These are phyloP conservation scores for Chrysoporthe puriensis DNA, from an alignment of 2,329 filamentous ascomycete genomes.

Conservation along the genomic window DNA sequence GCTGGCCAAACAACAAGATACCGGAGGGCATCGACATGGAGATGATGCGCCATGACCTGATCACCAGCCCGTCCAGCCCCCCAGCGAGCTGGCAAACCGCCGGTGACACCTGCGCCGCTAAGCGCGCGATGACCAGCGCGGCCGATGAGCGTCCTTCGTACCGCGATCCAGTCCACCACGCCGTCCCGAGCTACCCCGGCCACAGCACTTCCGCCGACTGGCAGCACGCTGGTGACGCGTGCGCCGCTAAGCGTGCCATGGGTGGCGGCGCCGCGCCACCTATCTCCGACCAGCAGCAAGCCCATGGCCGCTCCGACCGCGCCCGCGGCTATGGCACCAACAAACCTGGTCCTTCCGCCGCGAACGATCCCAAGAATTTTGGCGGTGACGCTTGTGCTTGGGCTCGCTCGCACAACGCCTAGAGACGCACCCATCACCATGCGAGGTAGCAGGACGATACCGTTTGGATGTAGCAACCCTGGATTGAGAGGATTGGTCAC, in stretches of 20 bases:
- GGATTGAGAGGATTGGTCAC: background rate
- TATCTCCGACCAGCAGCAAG: background rate
- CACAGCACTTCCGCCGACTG: background rate
- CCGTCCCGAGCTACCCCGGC: background rate
- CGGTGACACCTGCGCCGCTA: background rate
- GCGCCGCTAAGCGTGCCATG: background rate
- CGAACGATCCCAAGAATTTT: background rate
- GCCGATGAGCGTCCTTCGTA: background rate
- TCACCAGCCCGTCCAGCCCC: background rate
- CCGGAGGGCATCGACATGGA: constrained; percentile 7
- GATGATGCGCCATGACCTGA: background rate
- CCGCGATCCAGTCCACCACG: background rate
- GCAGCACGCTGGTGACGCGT: constrained; percentile 4
- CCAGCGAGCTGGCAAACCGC: background rate
- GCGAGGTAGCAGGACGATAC: background rate
- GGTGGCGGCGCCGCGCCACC: background rate
- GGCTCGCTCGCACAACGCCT: constrained; percentile 5
- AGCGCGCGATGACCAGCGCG: constrained; percentile 5
- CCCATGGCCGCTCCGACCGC: background rate
- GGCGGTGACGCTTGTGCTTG: constrained; percentile 7
- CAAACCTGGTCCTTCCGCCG: no score
- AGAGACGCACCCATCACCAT: background rate
- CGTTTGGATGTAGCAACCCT: background rate
- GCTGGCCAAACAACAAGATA: background rate
- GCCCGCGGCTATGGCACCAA: background rate